These are phyloP conservation scores for Ciborinia camelliae DNA, from an alignment of 2,329 filamentous ascomycete genomes.

Conservation along the genomic window DNA sequence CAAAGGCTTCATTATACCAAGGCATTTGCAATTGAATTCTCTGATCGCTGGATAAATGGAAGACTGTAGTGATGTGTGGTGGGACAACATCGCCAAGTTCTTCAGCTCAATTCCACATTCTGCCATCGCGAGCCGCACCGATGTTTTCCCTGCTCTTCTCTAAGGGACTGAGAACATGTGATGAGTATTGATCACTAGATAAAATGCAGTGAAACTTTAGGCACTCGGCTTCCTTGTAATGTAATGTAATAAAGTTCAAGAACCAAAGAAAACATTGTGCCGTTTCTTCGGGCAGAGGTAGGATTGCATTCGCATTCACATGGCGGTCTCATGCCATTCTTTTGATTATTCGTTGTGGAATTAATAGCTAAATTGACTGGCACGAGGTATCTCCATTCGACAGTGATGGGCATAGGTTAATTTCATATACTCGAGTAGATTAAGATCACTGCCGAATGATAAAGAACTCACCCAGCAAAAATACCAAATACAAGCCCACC, in stretches of 20 bases:
- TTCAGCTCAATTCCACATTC: background rate
- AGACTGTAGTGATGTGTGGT: background rate
- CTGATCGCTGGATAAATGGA: background rate
- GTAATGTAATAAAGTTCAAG: background rate
- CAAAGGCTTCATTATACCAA: background rate
- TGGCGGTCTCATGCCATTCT: background rate
- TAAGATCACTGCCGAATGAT: background rate
- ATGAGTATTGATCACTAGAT: background rate
- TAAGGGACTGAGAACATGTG: background rate
- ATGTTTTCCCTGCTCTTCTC: background rate
- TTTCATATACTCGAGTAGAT: no score
- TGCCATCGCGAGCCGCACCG: background rate
- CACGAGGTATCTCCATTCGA: fast-evolving
- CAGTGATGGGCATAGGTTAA: background rate
- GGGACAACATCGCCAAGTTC: background rate
- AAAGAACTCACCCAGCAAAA: slow-evolving; percentile 28
- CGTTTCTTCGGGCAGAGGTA: background rate
- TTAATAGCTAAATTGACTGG: background rate
- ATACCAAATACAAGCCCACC: slow-evolving; percentile 36
- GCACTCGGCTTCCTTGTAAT: background rate
- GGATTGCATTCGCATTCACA: no score
- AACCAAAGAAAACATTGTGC: background rate
- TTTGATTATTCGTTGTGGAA: background rate
- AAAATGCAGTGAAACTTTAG: background rate
- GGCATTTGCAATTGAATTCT: background rate